Conservation (phyloP, 352 stramenopile genomes). For the Aphanomyces astaci region DNA sequence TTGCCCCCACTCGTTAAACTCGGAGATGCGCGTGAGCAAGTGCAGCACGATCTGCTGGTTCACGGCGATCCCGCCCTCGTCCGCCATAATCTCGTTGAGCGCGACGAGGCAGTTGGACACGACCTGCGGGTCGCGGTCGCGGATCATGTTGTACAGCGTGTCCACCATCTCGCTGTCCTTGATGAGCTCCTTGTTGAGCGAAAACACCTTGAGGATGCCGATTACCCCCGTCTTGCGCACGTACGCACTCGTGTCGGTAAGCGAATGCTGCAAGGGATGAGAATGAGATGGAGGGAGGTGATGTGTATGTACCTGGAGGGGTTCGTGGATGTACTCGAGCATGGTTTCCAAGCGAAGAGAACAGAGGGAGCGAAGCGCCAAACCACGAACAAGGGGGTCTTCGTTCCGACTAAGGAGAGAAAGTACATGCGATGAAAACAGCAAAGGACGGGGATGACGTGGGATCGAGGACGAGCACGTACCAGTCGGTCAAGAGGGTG, state of each 20-base stretch:
- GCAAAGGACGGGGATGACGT: neutral
- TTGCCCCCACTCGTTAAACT: slow-evolving; percentile 99
- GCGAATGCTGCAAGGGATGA: slow-evolving; percentile 49
- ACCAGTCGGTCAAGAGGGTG: slow-evolving; percentile 98
- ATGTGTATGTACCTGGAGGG: slow-evolving; percentile 36
- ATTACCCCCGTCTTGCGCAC: slow-evolving; percentile 99
- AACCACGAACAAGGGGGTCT: slow-evolving; percentile 97
- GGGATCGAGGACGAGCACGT: slow-evolving; percentile 15
- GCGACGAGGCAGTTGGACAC: slow-evolving; percentile 96
- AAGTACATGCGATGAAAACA: too few relatives aligned
- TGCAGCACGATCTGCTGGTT: slow-evolving; percentile 97
- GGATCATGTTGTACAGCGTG: slow-evolving; percentile 98
- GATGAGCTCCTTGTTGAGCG: slow-evolving; percentile 87
- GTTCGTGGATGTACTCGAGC: slow-evolving; percentile 97
- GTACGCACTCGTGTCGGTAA: slow-evolving; percentile 95
- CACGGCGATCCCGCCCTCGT: slow-evolving; percentile 95
- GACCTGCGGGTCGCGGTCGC: slow-evolving; percentile 95
- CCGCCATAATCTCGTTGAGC: slow-evolving; percentile 97
- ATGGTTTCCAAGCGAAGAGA: slow-evolving; percentile 95
- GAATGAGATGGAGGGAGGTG: neutral
- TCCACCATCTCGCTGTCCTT: slow-evolving; percentile 94
- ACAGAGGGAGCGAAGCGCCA: slow-evolving; percentile 95
- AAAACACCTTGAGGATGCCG: slow-evolving; percentile 96
- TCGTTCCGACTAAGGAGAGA: slow-evolving; percentile 79
- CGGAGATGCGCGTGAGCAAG: slow-evolving; percentile 95